These are phyloP conservation scores for Aspergillus pseudonomiae DNA, from an alignment of 2,329 filamentous ascomycete genomes.

Conservation along the genomic window DNA sequence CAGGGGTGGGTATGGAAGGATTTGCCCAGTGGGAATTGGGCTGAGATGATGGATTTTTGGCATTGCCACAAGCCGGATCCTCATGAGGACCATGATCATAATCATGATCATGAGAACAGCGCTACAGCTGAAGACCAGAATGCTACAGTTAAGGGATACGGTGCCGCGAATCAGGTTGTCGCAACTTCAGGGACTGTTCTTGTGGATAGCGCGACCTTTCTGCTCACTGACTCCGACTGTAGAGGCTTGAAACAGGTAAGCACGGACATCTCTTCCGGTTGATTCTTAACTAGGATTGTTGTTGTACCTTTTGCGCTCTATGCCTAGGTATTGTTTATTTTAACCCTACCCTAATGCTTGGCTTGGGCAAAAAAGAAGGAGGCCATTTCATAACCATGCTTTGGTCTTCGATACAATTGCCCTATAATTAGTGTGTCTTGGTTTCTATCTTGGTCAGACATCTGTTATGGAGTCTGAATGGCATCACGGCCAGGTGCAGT, in stretches of 20 bases:
- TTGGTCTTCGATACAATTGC: constrained; percentile 62
- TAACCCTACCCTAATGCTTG: background rate
- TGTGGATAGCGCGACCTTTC: constrained; percentile 77
- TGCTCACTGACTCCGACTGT: constrained; percentile 72
- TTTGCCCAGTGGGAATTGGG: constrained; percentile 94
- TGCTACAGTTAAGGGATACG: constrained; percentile 71
- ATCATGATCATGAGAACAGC: constrained; percentile 44
- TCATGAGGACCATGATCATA: constrained; percentile 43
- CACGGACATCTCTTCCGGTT: constrained; percentile 4
- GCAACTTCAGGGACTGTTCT: constrained; percentile 71
- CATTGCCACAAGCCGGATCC: constrained; percentile 90
- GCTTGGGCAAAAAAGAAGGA: constrained; percentile 59
- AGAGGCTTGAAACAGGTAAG: constrained; percentile 43
- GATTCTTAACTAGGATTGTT: constrained; percentile 4
- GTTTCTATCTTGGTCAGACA: background rate
- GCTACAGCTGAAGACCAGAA: constrained; percentile 49
- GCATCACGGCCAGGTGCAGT: constrained; percentile 22
- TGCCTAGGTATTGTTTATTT: background rate
- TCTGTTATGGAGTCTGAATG: constrained; percentile 8
- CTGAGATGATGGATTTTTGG: constrained; percentile 99
- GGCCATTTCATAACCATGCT: constrained; percentile 51
- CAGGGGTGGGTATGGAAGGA: constrained; percentile 75
- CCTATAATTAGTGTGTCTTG: constrained; percentile 49
- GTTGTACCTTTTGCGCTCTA: constrained; percentile 3
- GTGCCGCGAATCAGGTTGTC: constrained; percentile 74